Percentiles rank a stretch among this genome's conserved stretches.
These are phyloP conservation scores for Scorias spongiosa DNA, from an alignment of 2,329 filamentous ascomycete genomes.

Conservation along the genomic window DNA sequence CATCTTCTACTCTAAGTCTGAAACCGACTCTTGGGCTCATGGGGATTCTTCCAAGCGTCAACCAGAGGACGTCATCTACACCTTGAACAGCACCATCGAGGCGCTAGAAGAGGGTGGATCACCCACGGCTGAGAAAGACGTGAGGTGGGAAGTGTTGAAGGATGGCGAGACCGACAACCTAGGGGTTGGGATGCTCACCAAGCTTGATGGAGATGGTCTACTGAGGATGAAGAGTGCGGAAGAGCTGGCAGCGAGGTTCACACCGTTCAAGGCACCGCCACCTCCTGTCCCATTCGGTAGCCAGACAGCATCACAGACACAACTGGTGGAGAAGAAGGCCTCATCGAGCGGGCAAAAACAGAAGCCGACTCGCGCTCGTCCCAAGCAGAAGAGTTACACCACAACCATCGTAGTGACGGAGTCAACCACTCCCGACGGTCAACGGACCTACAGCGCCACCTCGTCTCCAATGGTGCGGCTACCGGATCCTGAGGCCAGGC, in stretches of 20 bases:
- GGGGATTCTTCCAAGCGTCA: conserved; percentile 29
- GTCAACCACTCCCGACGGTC: conserved; percentile 34
- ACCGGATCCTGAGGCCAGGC: conserved; percentile 13
- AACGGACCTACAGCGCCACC: conserved; percentile 36
- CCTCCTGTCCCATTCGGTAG: conserved; percentile 44
- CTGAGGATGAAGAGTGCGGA: conserved; percentile 21
- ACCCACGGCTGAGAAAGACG: conserved; percentile 20
- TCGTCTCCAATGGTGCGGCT: conserved; percentile 34
- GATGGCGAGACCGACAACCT: conserved; percentile 19
- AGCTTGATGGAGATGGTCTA: conserved; percentile 11
- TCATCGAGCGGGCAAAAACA: conserved; percentile 2
- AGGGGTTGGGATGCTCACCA: conserved; percentile 8
- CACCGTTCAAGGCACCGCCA: conserved; percentile 76
- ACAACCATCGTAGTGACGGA: conserved; percentile 38
- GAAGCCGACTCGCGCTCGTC: neutral
- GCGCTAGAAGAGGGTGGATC: conserved; percentile 22
- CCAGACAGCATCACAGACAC: conserved; percentile 2
- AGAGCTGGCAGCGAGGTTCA: conserved; percentile 31
- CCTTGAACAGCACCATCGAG: conserved; percentile 29
- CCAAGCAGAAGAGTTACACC: conserved; percentile 23
- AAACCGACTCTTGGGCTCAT: conserved; percentile 28
- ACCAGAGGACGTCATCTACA: conserved; percentile 26
- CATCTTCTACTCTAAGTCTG: conserved; percentile 52
- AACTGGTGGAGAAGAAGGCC: conserved; percentile 1
- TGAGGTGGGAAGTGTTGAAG: conserved; percentile 23